Percentiles rank a stretch among this genome's conserved stretches.
Evolutionary conservation across 176 grass and related monocot species (phyloP).

Genomic region (Cocos nucifera): DNA sequence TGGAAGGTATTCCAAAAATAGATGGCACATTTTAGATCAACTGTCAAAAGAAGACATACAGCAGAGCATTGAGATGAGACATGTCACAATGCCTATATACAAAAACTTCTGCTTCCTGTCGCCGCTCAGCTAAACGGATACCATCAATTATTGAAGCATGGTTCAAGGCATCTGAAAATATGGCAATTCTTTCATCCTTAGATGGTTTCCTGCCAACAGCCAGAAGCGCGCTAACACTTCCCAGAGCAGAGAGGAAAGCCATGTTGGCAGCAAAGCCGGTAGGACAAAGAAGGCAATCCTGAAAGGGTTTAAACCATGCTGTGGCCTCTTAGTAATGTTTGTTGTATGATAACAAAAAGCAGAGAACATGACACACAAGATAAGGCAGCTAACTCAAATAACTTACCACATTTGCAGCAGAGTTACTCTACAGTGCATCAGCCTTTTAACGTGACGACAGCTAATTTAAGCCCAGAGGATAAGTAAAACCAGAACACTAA

Average conservation of each 20-base stretch:
- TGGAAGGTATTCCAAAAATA: too few relatives aligned
- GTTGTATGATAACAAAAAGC: neutral
- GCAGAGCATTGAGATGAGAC: slow-evolving; percentile 58
- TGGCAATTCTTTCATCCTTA: slow-evolving; percentile 38
- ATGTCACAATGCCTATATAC: slow-evolving; percentile 83
- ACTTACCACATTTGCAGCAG: too few relatives aligned
- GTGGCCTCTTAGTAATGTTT: neutral
- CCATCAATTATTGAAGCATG: slow-evolving; percentile 97
- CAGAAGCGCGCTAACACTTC: slow-evolving; percentile 55
- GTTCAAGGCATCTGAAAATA: slow-evolving; percentile 88
- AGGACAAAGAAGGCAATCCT: slow-evolving; percentile 87
- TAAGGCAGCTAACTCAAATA: too few relatives aligned
- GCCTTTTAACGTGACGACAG: too few relatives aligned
- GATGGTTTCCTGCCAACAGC: slow-evolving; percentile 34
- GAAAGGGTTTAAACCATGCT: slow-evolving; percentile 5
- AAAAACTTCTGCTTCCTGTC: slow-evolving; percentile 52
- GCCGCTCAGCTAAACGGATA: slow-evolving; percentile 53
- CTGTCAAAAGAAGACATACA: slow-evolving; percentile 36
- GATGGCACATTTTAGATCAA: too few relatives aligned
- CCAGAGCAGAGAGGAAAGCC: slow-evolving; percentile 65
- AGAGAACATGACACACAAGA: too few relatives aligned
- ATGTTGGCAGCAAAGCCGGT: slow-evolving; percentile 87
- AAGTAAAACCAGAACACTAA: too few relatives aligned
- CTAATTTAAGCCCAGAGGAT: too few relatives aligned
- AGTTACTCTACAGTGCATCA: too few relatives aligned